Evolutionary conservation across 2,329 filamentous ascomycete genomes (phyloP).

Genomic region (Colletotrichum sp.): DNA sequence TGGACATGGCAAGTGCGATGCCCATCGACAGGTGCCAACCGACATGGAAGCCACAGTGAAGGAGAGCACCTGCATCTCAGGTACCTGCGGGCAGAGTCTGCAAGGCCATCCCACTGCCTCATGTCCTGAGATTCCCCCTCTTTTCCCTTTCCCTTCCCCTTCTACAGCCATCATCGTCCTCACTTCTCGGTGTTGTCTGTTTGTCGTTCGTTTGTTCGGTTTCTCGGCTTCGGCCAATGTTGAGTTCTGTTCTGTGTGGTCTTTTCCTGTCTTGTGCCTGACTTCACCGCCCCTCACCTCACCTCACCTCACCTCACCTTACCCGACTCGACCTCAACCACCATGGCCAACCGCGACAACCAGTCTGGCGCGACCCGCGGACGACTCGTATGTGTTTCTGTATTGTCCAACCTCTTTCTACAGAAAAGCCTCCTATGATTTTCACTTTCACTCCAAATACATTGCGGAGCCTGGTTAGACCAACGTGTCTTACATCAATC

Average conservation of each 20-base stretch:
- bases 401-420: background rate
- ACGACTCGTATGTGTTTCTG: background rate
- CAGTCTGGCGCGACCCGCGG: background rate
- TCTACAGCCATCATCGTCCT: background rate
- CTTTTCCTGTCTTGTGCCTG: background rate
- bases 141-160: background rate
- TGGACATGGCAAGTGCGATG: background rate
- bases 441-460: background rate
- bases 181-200: background rate
- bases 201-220: background rate
- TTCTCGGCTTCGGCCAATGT: background rate
- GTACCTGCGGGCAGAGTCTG: background rate
- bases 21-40: too few relatives aligned
- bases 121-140: too few relatives aligned
- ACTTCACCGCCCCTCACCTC: background rate
- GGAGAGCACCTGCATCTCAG: background rate
- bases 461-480: background rate
- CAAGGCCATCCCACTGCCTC: background rate
- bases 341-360: background rate
- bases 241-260: background rate
- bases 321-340: background rate
- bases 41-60: background rate
- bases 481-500: background rate
- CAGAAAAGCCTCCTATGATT: background rate
- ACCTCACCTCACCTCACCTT: background rate